These are phyloP conservation scores for Lactifluus echinatus DNA, from an alignment of 768 basidiomycete species.

Conservation along the genomic window DNA sequence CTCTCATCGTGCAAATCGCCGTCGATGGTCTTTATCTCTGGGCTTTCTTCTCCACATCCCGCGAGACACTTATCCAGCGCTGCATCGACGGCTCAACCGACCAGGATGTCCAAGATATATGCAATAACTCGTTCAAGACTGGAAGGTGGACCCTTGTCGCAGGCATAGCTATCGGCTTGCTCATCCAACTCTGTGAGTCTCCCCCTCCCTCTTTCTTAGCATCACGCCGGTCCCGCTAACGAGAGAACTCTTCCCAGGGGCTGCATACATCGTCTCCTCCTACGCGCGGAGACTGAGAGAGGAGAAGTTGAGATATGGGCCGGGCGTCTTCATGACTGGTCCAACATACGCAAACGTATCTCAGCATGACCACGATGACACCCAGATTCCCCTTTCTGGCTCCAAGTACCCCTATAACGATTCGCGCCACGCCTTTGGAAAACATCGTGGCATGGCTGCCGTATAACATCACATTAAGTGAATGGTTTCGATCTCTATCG, in stretches of 20 bases:
- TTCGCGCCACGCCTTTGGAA: constrained; percentile 1
- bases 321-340: neutral
- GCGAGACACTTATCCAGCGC: neutral
- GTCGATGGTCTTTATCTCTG: neutral
- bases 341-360: constrained; percentile 3
- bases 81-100: constrained; percentile 17
- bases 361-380: neutral
- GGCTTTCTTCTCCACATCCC: constrained; percentile 6
- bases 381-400: neutral
- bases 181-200: constrained; percentile 13
- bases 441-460: neutral
- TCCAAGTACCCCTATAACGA: constrained; percentile 6
- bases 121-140: neutral
- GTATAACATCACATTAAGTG: neutral
- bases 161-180: neutral
- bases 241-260: neutral
- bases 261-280: constrained; percentile 11
- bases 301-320: neutral
- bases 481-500: neutral
- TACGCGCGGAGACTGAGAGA: constrained; percentile 4
- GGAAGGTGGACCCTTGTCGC: constrained; percentile 1
- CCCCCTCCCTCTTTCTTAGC: neutral
- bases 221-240: neutral
- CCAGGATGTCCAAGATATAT: neutral
- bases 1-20: neutral